Base-by-base conservation (phyloP, 164 flowering plant genomes). In the Sedum album region DNA sequence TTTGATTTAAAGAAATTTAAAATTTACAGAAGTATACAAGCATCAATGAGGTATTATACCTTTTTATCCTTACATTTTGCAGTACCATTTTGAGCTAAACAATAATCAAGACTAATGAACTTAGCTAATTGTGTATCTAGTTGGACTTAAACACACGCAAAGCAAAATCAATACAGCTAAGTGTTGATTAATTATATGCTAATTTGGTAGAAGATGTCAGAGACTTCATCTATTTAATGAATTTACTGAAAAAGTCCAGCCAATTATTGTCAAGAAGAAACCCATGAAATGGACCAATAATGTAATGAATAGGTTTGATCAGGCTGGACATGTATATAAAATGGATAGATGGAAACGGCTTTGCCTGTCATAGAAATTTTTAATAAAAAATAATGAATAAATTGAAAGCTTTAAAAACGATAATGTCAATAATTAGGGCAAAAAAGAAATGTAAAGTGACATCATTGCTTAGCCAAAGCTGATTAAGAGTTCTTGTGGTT, bases 391-490 rank as follows among this genome's bases (percentile, higher is more conserved):
- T 51, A 51, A 17, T n/a, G 23, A n/a, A 21, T 21, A n/a, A 6
- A 53, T 53, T 21, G 48, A 0, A 9, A 23, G 6, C 23, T 5
- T 21, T 5, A 15, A 46, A 46, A 53, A 21, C 5, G 60, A 23
- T 53, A 57, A 28, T 57, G 62, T 57, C 18, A 57, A 30, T 57
- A 25, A 28, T 57, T 57, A 57, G 33, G 20, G 28, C 31, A 11
- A 28, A 28, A 57, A 57, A 57, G 33, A 57, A 57, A 53, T 53
- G 14, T 26, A 57, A 57, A 57, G 62, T 57, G 33, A 28, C 62
- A 57, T 57, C 62, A 57, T 57, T 18, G 62, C 62, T 57, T 57
- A 57, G 5, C 33, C 62, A 57, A 26, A 28, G 62, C 14, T 26
- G 60, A 53, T 53, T 53, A 53, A 7, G 60, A 53, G 60, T 18